Evolutionary conservation across 805 yeast species (phyloP).

Genomic region (Wickerhamiella qilinensis): DNA sequence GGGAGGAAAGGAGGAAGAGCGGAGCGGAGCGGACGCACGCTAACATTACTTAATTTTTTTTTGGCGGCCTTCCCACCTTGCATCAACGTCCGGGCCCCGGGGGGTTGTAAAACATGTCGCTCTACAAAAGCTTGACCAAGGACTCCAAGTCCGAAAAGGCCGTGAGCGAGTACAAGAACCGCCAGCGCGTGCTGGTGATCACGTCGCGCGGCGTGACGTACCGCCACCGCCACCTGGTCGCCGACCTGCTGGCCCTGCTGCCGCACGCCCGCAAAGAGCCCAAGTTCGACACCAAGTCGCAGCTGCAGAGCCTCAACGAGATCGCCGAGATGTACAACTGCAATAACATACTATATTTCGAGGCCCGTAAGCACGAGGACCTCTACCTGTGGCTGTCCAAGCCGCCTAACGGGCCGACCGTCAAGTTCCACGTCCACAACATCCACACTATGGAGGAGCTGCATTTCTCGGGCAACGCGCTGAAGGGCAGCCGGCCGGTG

Average conservation of each 20-base stretch:
- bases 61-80: too few relatives aligned
- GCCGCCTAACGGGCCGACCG: conserved; percentile 96
- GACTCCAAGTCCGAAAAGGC: conserved; percentile 18
- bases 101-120: too few relatives aligned
- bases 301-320: conserved; percentile 76
- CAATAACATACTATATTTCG: conserved; percentile 85
- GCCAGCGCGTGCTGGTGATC: conserved; percentile 75
- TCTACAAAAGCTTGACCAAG: conserved; percentile 51
- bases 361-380: conserved; percentile 91
- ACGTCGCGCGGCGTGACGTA: conserved; percentile 89
- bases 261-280: conserved; percentile 97
- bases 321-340: conserved; percentile 95
- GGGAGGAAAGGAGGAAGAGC: too few relatives aligned
- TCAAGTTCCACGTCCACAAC: conserved; percentile 86
- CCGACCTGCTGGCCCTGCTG: conserved; percentile 58
- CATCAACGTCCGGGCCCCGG: too few relatives aligned
- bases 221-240: conserved; percentile 87
- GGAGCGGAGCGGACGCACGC: too few relatives aligned
- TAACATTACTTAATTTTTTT: too few relatives aligned
- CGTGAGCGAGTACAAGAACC: conserved; percentile 47
- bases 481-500: conserved; percentile 88
- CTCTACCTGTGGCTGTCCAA: conserved; percentile 87
- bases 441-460: conserved; percentile 91
- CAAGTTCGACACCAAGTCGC: conserved; percentile 83
- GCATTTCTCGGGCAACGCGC: conserved; percentile 90